Evolutionary conservation across 169 alveolate genomes (phyloP).

Genomic region (Cryptosporidium sp.): DNA sequence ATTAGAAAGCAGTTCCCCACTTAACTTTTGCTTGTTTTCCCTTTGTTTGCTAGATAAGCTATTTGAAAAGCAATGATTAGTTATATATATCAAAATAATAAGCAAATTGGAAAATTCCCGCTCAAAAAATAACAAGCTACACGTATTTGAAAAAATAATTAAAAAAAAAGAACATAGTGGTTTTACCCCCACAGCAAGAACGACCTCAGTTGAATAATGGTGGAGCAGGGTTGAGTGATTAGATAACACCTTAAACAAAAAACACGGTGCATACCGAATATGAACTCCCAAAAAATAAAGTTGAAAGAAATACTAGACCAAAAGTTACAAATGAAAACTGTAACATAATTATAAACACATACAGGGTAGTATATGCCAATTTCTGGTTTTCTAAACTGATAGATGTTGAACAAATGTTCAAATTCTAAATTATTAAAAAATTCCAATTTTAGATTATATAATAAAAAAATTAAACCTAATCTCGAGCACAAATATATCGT

Average conservation of each 20-base stretch:
- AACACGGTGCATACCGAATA: no score
- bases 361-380: slow-evolving; percentile 3
- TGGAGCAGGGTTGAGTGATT: neutral
- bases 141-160: neutral
- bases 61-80: neutral
- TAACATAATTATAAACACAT: neutral
- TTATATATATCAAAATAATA: neutral
- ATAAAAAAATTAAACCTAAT: slow-evolving; percentile 28
- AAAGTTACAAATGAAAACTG: neutral
- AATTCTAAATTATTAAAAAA: slow-evolving; percentile 8
- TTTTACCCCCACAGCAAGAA: neutral
- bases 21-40: neutral
- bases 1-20: slow-evolving; percentile 22
- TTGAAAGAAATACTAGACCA: neutral
- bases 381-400: neutral
- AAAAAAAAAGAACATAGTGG: neutral
- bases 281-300: no score
- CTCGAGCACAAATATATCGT: slow-evolving; percentile 37
- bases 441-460: slow-evolving; percentile 11
- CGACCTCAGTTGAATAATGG: neutral
- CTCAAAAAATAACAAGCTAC: neutral
- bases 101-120: neutral
- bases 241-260: no score
- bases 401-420: slow-evolving; percentile 11
- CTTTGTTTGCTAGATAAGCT: neutral